Base-by-base conservation (phyloP, 305 asterid species). In the Striga hermonthica region DNA sequence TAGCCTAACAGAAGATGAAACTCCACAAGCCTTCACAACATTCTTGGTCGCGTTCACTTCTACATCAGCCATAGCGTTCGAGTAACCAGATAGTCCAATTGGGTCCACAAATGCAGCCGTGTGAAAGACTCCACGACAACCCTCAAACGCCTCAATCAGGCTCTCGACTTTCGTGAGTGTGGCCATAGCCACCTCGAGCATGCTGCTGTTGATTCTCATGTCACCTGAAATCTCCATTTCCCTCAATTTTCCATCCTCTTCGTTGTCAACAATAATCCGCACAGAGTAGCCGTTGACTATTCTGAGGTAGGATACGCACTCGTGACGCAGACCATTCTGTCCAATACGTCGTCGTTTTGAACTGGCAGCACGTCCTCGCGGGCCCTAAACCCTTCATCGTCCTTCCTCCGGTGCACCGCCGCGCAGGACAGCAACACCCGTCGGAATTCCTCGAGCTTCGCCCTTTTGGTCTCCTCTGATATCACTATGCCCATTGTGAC, bases 31-130 rank as follows among this genome's bases (percentile, higher is more conserved):
- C 73, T 76, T 83, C 50, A 81, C 63, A 0, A 92, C 85, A 40
- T 85, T 92, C 72, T 81, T 82, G 74, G 81, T 85, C 16, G 83
- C 82, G 47, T 73, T 82, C 60, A 81, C 91, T 81, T 89, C 98
- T 2, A 87, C 73, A 44, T 82, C 81, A 31, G 82, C 88, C 96
- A 85, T 89, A 16, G 82, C 67, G 86, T 89, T 92, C 0, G 97
- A 63, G 76, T 90, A 93, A 67, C 98, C 98, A 7, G 98, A 83
- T 49, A 86, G 69, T 28, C 98, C 98, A 15, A 94, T 78, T 1
- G 97, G 96, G 75, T 93, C 98, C 68, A 93, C 80, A 16, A 93
- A 87, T 4, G 92, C 84, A 41, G 96, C 84, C 1, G 96, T 90
- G 66, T 93, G 98, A 65, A 90, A 86, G 5, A 93, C 89, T 35